Evolutionary conservation across 345 rosid genomes (phyloP).

Genomic region (Populus euphratica): DNA sequence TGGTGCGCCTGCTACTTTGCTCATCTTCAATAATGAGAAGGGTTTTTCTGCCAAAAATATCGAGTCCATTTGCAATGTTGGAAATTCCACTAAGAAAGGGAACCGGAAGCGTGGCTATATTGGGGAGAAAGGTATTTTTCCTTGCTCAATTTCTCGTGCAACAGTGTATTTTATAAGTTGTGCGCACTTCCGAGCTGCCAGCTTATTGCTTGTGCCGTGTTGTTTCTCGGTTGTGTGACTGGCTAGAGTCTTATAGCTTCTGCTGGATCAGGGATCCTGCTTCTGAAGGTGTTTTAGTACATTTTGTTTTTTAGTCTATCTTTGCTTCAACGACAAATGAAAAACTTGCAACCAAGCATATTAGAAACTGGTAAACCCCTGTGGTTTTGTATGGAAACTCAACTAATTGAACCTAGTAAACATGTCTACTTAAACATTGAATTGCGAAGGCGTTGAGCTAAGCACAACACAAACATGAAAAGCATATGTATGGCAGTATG

Average conservation of each 20-base stretch:
- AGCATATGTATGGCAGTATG: neutral
- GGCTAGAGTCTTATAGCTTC: neutral
- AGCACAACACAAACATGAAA: neutral
- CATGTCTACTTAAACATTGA: neutral
- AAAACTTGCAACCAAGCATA: neutral
- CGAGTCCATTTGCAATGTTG: no score
- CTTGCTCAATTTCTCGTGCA: neutral
- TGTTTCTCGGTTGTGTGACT: neutral
- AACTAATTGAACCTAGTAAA: neutral
- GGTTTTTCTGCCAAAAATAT: no score
- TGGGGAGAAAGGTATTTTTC: constrained; percentile 67
- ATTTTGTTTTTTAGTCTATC: no score
- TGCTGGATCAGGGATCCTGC: neutral
- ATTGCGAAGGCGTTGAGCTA: neutral
- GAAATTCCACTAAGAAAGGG: no score
- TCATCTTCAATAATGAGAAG: no score
- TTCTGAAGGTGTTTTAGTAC: neutral
- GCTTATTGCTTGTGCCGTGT: neutral
- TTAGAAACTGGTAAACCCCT: neutral
- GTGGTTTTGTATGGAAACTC: neutral
- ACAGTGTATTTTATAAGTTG: neutral
- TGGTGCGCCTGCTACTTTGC: constrained; percentile 33
- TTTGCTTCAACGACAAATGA: no score
- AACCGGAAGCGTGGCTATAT: constrained; percentile 57
- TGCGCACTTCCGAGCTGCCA: neutral